A percentile compares a stretch with the other conserved stretches of the same genome.
phyloP scores from a whole-genome alignment of 208 protist species.

The Trypanosoma cruzi region DNA sequence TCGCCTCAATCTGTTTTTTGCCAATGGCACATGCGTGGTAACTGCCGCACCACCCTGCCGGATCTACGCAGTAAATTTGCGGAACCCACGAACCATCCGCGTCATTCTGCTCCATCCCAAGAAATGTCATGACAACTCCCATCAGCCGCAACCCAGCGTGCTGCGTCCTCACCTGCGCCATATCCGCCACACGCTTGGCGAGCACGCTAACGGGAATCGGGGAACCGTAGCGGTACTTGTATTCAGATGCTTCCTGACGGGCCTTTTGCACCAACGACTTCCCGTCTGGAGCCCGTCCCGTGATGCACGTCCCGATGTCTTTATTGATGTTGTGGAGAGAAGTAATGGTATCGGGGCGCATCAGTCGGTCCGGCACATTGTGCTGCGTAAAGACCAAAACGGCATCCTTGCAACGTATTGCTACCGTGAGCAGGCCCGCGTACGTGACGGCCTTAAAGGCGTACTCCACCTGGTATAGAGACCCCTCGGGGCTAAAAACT shows the following conservation, averaged over 20 bases:
- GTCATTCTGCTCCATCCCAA: slow-evolving; percentile 94
- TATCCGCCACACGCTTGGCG: slow-evolving; percentile 97
- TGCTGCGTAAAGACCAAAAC: slow-evolving; percentile 97
- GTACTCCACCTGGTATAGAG: slow-evolving; percentile 99
- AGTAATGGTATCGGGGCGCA: slow-evolving; percentile 95
- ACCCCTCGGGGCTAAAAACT: slow-evolving; percentile 98
- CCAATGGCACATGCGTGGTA: slow-evolving; percentile 93
- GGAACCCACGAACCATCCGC: slow-evolving; percentile 76
- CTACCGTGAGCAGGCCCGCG: slow-evolving; percentile 95
- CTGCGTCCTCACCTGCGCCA: slow-evolving; percentile 98
- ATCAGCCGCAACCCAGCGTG: slow-evolving; percentile 95
- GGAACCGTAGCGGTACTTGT: slow-evolving; percentile 96
- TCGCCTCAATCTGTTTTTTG: slow-evolving; percentile 96
- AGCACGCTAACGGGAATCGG: slow-evolving; percentile 96
- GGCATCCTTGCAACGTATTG: slow-evolving; percentile 95
- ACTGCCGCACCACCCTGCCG: slow-evolving; percentile 93
- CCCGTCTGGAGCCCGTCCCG: slow-evolving; percentile 94
- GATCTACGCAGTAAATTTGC: slow-evolving; percentile 95
- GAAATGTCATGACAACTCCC: slow-evolving; percentile 93
- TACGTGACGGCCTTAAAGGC: slow-evolving; percentile 98
- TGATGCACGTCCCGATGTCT: slow-evolving; percentile 96
- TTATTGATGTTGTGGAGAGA: slow-evolving; percentile 95
- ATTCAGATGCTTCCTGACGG: slow-evolving; percentile 95
- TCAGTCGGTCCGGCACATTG: slow-evolving; percentile 98
- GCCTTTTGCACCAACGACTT: slow-evolving; percentile 92